phyloP scores from a whole-genome alignment of 345 rosid genomes.

The Acer saccharum region DNA sequence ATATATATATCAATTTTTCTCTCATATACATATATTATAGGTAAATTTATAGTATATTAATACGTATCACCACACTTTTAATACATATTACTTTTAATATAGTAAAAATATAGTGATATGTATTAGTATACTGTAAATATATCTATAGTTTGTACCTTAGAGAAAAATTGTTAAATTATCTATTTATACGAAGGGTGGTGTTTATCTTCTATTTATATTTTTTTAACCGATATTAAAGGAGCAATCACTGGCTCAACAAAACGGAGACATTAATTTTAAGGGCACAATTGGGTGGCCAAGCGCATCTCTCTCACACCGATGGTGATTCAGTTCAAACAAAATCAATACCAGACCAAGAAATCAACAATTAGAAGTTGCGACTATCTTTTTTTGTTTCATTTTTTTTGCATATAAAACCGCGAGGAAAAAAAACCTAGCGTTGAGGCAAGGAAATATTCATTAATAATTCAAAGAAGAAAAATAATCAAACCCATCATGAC shows the following conservation, averaged over 20 bases:
- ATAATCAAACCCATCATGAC: constrained; percentile 27
- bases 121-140: too few species aligned
- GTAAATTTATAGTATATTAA: too few species aligned
- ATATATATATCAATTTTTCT: too few species aligned
- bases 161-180: too few species aligned
- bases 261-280: not conserved
- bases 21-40: too few species aligned
- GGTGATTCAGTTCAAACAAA: not conserved
- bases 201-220: not conserved
- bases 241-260: not conserved
- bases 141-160: too few species aligned
- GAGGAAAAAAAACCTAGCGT: not conserved
- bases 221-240: not conserved
- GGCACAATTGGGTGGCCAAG: constrained; percentile 12
- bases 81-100: too few species aligned
- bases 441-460: not conserved
- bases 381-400: too few species aligned
- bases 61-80: too few species aligned
- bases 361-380: not conserved
- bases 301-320: not conserved
- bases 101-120: too few species aligned
- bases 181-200: too few species aligned
- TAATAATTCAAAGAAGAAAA: not conserved
- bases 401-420: not conserved
- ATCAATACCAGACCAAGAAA: not conserved